These are phyloP conservation scores for Paxillus involutus DNA, from an alignment of 768 basidiomycete genomes.

Conservation along the genomic window DNA sequence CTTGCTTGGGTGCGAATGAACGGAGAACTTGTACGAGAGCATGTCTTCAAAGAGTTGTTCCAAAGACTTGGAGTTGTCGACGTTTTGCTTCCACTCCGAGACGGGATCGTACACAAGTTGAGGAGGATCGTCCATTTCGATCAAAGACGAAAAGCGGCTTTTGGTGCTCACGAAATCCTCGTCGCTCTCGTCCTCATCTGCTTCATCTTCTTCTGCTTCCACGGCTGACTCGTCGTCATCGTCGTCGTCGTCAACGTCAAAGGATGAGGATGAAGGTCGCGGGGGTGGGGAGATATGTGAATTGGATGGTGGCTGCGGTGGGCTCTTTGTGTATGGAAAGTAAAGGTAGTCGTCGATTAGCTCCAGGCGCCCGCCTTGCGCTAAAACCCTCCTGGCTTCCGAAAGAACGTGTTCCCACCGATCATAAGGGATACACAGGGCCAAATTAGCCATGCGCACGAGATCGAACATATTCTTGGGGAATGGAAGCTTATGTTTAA, in stretches of 20 bases:
- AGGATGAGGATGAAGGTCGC: constrained; percentile 14
- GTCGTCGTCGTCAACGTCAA: constrained; percentile 20
- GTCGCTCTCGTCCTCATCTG: constrained; percentile 28
- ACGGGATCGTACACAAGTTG: constrained; percentile 22
- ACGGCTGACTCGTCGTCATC: constrained; percentile 19
- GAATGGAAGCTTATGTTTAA: constrained; percentile 61
- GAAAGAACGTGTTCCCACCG: constrained; percentile 59
- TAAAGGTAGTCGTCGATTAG: constrained; percentile 70
- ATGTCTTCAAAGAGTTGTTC: constrained; percentile 62
- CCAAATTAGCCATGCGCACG: constrained; percentile 71
- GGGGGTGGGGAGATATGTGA: not conserved
- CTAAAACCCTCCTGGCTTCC: constrained; percentile 65
- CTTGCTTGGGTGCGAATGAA: constrained; percentile 53
- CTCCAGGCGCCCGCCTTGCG: constrained; percentile 63
- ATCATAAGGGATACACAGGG: constrained; percentile 57
- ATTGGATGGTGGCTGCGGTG: constrained; percentile 14
- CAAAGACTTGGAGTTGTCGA: constrained; percentile 41
- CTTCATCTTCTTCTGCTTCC: constrained; percentile 11
- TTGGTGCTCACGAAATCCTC: constrained; percentile 33
- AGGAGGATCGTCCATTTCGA: constrained; percentile 20
- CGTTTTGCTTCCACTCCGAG: constrained; percentile 42
- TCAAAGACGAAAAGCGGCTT: constrained; percentile 24
- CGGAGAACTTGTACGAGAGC: constrained; percentile 49
- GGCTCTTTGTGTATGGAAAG: constrained; percentile 54
- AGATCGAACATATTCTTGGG: constrained; percentile 63